Evolutionary conservation across 192 early-diverging fungal genomes (phyloP).

Genomic region (Rhizophagus clarus): DNA sequence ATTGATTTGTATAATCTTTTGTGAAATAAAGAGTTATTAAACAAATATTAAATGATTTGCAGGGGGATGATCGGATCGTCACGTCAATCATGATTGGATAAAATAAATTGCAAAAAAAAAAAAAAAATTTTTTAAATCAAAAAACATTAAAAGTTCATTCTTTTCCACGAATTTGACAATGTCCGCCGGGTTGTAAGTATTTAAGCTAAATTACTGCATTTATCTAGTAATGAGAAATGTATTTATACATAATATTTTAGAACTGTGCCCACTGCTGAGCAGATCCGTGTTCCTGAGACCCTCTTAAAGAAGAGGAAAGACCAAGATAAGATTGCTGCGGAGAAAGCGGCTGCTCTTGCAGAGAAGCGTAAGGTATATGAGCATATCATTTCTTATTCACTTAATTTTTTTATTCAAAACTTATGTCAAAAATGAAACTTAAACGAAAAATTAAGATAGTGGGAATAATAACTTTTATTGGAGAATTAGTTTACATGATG

Average conservation of each 20-base stretch:
- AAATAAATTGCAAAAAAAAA: too few relatives aligned
- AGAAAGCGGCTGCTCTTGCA: constrained; percentile 54
- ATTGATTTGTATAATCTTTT: too few relatives aligned
- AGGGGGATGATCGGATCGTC: too few relatives aligned
- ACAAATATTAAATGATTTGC: too few relatives aligned
- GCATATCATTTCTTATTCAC: neutral
- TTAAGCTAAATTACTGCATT: too few relatives aligned
- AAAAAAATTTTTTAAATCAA: too few relatives aligned
- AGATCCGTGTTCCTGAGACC: constrained; percentile 84
- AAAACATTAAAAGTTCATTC: neutral
- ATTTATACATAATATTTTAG: constrained; percentile 37
- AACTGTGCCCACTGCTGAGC: constrained; percentile 62
- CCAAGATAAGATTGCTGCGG: constrained; percentile 71
- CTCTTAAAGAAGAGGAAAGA: constrained; percentile 85
- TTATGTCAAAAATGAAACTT: neutral
- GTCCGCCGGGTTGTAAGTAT: constrained; percentile 12
- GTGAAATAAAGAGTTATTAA: too few relatives aligned
- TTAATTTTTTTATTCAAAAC: neutral
- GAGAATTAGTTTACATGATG: constrained; percentile 46
- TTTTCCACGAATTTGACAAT: constrained; percentile 2
- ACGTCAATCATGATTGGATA: neutral
- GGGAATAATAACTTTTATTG: constrained; percentile 37
- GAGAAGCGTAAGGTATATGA: constrained; percentile 55
- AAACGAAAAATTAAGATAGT: constrained; percentile 35
- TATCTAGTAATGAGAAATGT: too few relatives aligned